Percentiles rank a stretch among this genome's conserved stretches.
Conservation (phyloP, 768 basidiomycete species). For the Mycena leptocephala region DNA sequence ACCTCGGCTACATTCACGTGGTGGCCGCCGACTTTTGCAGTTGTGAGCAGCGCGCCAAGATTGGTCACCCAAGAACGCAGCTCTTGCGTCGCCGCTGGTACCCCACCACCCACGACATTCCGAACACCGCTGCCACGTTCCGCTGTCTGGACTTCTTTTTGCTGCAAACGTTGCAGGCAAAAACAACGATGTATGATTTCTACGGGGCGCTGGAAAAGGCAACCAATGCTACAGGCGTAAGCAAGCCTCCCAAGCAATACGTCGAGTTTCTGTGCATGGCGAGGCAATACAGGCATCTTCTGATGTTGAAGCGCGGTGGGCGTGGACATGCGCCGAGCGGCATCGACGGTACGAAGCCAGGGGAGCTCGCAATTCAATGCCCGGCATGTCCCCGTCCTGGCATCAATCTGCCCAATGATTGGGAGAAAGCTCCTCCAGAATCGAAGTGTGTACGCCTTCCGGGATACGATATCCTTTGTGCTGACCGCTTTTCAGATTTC, state of each 20-base stretch:
- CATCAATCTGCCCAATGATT: conserved; percentile 45
- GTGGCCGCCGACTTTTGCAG: conserved; percentile 40
- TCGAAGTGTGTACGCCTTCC: conserved; percentile 5
- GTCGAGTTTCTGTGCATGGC: conserved; percentile 23
- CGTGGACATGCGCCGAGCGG: conserved; percentile 44
- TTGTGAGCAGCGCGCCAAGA: conserved; percentile 17
- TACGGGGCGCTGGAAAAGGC: conserved; percentile 20
- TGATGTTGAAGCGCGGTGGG: conserved; percentile 45
- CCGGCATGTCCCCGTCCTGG: conserved; percentile 53
- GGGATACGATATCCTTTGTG: background rate
- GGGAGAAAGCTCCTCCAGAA: conserved; percentile 38
- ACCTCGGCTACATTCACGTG: conserved; percentile 35
- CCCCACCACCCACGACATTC: conserved; percentile 31
- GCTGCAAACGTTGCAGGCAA: conserved; percentile 19
- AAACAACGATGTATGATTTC: conserved; percentile 36
- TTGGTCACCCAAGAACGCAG: conserved; percentile 12
- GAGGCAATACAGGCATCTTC: conserved; percentile 42
- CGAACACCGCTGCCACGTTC: conserved; percentile 35
- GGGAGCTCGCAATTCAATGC: conserved; percentile 48
- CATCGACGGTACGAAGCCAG: conserved; percentile 35
- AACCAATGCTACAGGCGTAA: conserved; percentile 19
- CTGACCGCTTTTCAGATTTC: background rate
- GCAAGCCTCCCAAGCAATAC: conserved; percentile 16
- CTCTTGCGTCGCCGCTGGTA: conserved; percentile 35
- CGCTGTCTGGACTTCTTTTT: conserved; percentile 23